Conservation (phyloP, 2,329 filamentous ascomycete genomes). For the Sporothrix curviconia region DNA sequence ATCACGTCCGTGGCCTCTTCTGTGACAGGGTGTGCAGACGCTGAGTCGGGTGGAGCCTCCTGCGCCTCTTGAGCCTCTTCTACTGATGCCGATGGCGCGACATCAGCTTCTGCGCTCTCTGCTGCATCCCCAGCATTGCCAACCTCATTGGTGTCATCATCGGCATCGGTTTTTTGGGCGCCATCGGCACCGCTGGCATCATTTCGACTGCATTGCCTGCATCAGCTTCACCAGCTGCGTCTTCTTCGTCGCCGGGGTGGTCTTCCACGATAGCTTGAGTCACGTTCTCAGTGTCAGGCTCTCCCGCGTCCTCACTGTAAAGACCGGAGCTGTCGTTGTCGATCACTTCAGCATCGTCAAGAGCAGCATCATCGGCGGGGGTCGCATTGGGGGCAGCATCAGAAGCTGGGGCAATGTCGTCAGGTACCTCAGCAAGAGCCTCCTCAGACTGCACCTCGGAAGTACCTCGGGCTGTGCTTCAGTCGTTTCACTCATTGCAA, state of each 20-base stretch:
- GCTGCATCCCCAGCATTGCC: background rate
- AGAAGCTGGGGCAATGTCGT: background rate
- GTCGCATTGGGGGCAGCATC: conserved; percentile 10
- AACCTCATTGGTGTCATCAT: conserved; percentile 12
- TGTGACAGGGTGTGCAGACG: background rate
- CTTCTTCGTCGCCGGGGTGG: background rate
- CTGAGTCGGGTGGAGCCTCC: background rate
- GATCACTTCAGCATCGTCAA: conserved; percentile 2
- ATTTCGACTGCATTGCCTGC: background rate
- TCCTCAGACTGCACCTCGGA: too few relatives aligned
- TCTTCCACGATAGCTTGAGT: too few relatives aligned
- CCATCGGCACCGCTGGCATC: background rate
- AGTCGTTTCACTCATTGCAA: conserved; percentile 5
- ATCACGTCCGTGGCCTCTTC: background rate
- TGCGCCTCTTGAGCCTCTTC: too few relatives aligned
- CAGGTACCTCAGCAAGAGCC: background rate
- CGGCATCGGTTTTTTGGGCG: conserved; percentile 8
- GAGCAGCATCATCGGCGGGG: conserved; percentile 13
- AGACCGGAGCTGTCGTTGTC: too few relatives aligned
- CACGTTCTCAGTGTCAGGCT: too few relatives aligned
- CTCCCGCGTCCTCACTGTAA: too few relatives aligned
- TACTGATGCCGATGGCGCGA: conserved; percentile 14
- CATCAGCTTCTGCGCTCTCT: conserved; percentile 7
- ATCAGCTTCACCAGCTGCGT: conserved; percentile 13
- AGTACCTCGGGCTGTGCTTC: too few relatives aligned